A percentile compares a stretch with the other conserved stretches of the same genome.
phyloP scores from a whole-genome alignment of 805 yeast species.

The Wickerhamomyces queroliae region DNA sequence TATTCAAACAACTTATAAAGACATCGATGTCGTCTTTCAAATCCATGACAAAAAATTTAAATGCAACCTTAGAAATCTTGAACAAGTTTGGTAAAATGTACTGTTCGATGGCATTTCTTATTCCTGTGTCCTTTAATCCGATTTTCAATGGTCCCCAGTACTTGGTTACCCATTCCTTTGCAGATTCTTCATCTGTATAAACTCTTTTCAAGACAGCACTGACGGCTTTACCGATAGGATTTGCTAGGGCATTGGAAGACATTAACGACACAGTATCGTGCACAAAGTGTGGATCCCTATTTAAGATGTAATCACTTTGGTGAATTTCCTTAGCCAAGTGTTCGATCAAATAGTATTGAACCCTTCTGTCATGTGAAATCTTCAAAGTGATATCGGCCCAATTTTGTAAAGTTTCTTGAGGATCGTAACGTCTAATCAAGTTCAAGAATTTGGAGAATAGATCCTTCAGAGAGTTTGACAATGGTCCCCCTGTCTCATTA shows the following conservation, averaged over 20 bases:
- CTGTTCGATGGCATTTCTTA: constrained; percentile 40
- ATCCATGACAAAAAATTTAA: constrained; percentile 30
- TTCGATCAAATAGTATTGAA: constrained; percentile 56
- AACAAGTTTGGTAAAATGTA: constrained; percentile 64
- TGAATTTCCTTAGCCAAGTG: constrained; percentile 40
- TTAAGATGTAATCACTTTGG: constrained; percentile 35
- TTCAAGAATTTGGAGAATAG: constrained; percentile 48
- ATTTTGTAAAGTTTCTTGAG: constrained; percentile 22
- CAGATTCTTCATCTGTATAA: constrained; percentile 24
- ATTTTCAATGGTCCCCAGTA: constrained; percentile 18
- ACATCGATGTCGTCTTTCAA: constrained; percentile 28
- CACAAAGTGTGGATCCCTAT: constrained; percentile 40
- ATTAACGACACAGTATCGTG: constrained; percentile 42
- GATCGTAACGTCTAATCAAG: constrained; percentile 27
- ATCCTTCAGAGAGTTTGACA: constrained; percentile 63
- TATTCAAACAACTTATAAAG: constrained; percentile 48
- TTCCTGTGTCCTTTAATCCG: constrained; percentile 7
- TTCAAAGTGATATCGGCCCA: constrained; percentile 44
- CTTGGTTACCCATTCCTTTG: constrained; percentile 14
- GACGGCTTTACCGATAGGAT: constrained; percentile 56
- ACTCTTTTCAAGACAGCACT: constrained; percentile 32
- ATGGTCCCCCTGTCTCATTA: constrained; percentile 65
- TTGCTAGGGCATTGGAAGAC: constrained; percentile 57
- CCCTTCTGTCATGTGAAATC: constrained; percentile 48
- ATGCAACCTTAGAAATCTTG: constrained; percentile 40